A percentile compares a stretch with the other conserved stretches of the same genome.
Conservation (phyloP, 345 rosid genomes). For the Gossypium longicalyx region DNA sequence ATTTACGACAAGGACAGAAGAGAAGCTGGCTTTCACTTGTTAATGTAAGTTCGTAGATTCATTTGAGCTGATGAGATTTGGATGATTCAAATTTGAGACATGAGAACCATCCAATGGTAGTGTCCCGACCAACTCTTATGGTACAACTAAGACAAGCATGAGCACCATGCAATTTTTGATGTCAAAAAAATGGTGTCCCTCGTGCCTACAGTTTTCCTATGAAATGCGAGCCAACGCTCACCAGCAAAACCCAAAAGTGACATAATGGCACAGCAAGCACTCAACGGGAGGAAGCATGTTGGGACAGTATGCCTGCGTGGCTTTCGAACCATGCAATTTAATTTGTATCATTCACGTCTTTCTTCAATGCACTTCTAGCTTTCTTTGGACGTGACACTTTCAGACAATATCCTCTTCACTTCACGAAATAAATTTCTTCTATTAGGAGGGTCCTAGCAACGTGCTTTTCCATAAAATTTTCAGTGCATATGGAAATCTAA, state of each 20-base stretch:
- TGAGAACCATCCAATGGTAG: background rate
- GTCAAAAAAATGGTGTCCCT: slow-evolving; percentile 1
- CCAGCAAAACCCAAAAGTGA: slow-evolving; percentile 18
- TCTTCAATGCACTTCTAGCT: slow-evolving; percentile 16
- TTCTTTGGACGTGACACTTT: slow-evolving; percentile 32
- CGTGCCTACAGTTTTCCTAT: slow-evolving; percentile 8
- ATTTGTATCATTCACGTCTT: slow-evolving; percentile 14
- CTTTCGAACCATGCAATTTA: slow-evolving; percentile 8
- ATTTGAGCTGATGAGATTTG: slow-evolving; percentile 29
- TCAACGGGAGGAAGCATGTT: slow-evolving; percentile 27
- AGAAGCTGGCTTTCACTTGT: slow-evolving; percentile 3
- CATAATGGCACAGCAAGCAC: slow-evolving; percentile 40
- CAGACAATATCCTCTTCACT: slow-evolving; percentile 23
- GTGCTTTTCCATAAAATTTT: slow-evolving; percentile 2
- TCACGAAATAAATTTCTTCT: slow-evolving; percentile 2
- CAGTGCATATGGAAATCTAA: background rate
- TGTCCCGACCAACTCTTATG: slow-evolving; percentile 43
- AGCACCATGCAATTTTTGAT: slow-evolving; percentile 8
- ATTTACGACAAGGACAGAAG: background rate
- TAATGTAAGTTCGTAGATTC: slow-evolving; percentile 23
- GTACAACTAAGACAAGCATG: slow-evolving; percentile 55
- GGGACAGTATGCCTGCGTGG: slow-evolving; percentile 28
- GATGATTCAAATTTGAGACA: slow-evolving; percentile 20
- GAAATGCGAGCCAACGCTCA: slow-evolving; percentile 19
- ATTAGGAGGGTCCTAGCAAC: slow-evolving; percentile 9